A percentile compares a stretch with the other conserved stretches of the same genome.
Evolutionary conservation across 164 flowering plant genomes (phyloP).

Genomic region (Nelumbo lutea): DNA sequence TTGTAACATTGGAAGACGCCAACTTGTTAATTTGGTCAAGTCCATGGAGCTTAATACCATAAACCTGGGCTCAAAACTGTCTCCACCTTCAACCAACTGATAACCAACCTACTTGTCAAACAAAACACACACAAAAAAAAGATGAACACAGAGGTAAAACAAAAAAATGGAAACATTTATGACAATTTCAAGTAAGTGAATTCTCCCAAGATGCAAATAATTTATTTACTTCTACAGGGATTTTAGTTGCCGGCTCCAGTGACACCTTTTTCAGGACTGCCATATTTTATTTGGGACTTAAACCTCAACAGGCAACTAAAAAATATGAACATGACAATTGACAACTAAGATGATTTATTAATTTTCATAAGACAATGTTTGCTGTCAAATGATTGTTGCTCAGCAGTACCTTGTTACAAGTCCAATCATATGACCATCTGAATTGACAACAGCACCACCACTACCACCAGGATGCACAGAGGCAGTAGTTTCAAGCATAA

Average conservation of each 20-base stretch:
- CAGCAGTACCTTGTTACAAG: constrained; percentile 84
- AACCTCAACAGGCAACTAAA: not conserved
- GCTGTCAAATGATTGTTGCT: not conserved
- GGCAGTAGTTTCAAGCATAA: constrained; percentile 94
- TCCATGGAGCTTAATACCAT: too few species aligned
- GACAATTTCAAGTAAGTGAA: not conserved
- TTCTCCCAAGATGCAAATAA: not conserved
- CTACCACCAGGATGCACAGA: constrained; percentile 96
- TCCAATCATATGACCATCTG: constrained; percentile 79
- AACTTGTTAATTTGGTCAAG: too few species aligned
- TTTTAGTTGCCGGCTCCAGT: not conserved
- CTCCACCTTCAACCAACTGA: too few species aligned
- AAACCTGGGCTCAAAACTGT: too few species aligned
- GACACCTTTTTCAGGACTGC: not conserved
- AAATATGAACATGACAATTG: too few species aligned
- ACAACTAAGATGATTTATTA: not conserved
- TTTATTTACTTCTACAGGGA: not conserved
- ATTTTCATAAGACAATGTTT: too few species aligned
- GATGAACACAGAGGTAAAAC: too few species aligned
- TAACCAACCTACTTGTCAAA: too few species aligned
- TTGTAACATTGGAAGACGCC: too few species aligned
- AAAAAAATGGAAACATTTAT: not conserved
- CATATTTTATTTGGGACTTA: too few species aligned
- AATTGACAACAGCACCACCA: constrained; percentile 90
- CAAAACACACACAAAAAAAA: too few species aligned